Conservation (phyloP, 257 asterid species). For the Plantago ovata region DNA sequence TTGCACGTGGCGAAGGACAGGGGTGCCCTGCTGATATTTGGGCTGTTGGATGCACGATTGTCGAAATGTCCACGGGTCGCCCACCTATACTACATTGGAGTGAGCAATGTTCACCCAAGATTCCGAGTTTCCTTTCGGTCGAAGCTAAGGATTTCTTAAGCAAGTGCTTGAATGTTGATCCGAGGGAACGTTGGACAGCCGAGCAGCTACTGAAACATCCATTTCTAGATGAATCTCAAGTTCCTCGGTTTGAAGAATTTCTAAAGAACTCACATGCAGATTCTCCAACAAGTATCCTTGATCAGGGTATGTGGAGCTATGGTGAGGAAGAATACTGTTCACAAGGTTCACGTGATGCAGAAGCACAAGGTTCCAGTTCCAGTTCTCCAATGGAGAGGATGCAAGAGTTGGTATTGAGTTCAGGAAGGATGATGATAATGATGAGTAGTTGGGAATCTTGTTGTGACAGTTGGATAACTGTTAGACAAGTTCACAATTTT, state of each 20-base stretch:
- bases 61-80: conserved; percentile 70
- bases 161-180: conserved; percentile 53
- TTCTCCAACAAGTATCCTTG: conserved; percentile 56
- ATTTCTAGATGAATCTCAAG: conserved; percentile 32
- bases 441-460: conserved; percentile 21
- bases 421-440: conserved; percentile 10
- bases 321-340: conserved; percentile 17
- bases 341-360: neutral
- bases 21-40: conserved; percentile 70
- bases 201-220: conserved; percentile 54
- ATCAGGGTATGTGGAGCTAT: conserved; percentile 43
- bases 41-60: conserved; percentile 75
- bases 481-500: conserved; percentile 21
- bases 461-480: conserved; percentile 34
- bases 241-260: neutral
- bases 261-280: neutral
- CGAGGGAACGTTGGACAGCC: conserved; percentile 61
- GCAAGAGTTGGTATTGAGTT: conserved; percentile 19
- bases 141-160: conserved; percentile 58
- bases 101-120: conserved; percentile 42
- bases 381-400: conserved; percentile 25
- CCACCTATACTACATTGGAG: conserved; percentile 55
- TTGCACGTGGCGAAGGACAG: conserved; percentile 62
- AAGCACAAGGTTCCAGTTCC: too few species aligned
- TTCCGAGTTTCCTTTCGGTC: conserved; percentile 53